Evolutionary conservation across 257 asterid genomes (phyloP).

Genomic region (Rauvolfia tetraphylla): DNA sequence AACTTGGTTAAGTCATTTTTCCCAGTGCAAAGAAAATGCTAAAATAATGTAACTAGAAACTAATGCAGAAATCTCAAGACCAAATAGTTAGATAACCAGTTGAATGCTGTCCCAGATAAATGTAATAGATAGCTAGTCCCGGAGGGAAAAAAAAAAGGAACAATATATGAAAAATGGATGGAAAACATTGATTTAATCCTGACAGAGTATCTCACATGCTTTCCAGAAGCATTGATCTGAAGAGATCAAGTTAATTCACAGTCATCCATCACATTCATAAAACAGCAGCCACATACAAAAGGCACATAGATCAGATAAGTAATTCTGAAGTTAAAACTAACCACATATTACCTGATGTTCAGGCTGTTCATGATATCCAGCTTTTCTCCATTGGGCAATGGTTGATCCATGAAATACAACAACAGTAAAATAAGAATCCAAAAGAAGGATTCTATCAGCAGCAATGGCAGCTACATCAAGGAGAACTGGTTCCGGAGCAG

Average conservation of each 20-base stretch:
- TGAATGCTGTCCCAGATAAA: too few species aligned
- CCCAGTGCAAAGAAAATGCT: background rate
- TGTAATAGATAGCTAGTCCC: background rate
- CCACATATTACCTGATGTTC: slow-evolving; percentile 73
- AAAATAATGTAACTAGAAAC: background rate
- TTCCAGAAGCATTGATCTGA: background rate
- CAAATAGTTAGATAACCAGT: background rate
- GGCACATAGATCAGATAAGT: background rate
- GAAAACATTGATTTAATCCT: background rate
- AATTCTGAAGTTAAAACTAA: background rate
- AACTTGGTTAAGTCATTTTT: too few species aligned
- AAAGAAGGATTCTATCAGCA: slow-evolving; percentile 84
- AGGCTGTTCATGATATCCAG: slow-evolving; percentile 85
- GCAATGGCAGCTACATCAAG: slow-evolving; percentile 93
- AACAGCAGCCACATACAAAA: background rate
- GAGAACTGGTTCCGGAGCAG: slow-evolving; percentile 93
- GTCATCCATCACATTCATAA: background rate
- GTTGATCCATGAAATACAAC: slow-evolving; percentile 97
- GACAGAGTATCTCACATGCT: background rate
- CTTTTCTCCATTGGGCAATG: slow-evolving; percentile 94
- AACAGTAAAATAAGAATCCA: slow-evolving; percentile 88
- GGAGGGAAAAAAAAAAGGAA: background rate
- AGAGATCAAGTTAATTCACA: background rate
- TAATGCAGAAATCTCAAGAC: background rate
- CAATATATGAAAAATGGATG: too few species aligned